phyloP scores from a whole-genome alignment of 345 rosid genomes.

The Eucalyptus cloeziana region DNA sequence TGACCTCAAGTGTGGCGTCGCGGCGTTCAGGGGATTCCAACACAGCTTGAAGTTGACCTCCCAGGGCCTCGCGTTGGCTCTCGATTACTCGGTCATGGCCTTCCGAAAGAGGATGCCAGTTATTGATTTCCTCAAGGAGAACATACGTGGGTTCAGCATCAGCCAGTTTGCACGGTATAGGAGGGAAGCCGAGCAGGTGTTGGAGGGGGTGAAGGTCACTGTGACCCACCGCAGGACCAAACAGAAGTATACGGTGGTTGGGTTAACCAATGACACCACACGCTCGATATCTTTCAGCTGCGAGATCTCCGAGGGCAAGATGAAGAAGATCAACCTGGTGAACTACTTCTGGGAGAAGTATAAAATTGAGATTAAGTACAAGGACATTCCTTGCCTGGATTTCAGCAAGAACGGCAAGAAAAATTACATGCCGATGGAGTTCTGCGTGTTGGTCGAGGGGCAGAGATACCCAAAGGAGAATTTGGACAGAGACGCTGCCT shows the following conservation, averaged over 20 bases:
- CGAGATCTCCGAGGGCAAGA: background rate
- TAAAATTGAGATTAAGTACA: constrained; percentile 21
- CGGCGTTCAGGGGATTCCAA: background rate
- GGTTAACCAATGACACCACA: background rate
- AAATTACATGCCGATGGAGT: background rate
- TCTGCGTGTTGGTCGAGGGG: background rate
- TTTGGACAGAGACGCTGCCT: background rate
- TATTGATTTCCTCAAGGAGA: background rate
- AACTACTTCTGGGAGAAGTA: background rate
- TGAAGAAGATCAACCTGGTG: background rate
- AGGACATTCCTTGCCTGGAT: constrained; percentile 30
- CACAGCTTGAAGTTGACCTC: background rate
- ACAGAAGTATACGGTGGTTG: background rate
- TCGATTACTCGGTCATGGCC: background rate
- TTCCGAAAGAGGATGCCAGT: background rate
- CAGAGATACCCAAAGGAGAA: background rate
- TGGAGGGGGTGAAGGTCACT: background rate
- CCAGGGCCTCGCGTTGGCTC: background rate
- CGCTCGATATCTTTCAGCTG: background rate
- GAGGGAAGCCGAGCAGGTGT: background rate
- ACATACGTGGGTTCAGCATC: background rate
- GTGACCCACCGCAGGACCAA: background rate
- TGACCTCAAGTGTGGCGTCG: background rate
- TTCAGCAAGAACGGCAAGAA: background rate
- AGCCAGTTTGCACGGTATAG: background rate